Evolutionary conservation across 2,329 filamentous ascomycete genomes (phyloP).

Genomic region (Diaporthe citriasiana): DNA sequence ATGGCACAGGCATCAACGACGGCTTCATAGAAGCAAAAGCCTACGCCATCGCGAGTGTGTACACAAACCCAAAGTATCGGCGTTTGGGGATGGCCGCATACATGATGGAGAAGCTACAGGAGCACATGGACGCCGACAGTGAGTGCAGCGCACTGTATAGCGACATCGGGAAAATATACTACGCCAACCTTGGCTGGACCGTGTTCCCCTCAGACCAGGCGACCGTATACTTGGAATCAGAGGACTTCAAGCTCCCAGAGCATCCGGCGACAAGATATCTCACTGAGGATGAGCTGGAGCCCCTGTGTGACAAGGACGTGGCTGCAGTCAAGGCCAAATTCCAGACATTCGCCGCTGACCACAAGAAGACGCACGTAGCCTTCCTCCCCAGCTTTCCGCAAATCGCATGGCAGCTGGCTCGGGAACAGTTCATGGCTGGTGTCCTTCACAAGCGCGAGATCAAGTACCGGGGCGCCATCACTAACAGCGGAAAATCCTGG

Average conservation of each 20-base stretch:
- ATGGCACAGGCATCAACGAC: conserved; percentile 43
- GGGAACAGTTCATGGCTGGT: conserved; percentile 49
- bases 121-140: conserved; percentile 52
- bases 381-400: conserved; percentile 51
- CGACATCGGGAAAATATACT: conserved; percentile 52
- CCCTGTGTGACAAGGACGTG: conserved; percentile 49
- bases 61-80: conserved; percentile 53
- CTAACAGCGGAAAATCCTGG: conserved; percentile 48
- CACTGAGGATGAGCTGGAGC: conserved; percentile 44
- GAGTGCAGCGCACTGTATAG: conserved; percentile 55
- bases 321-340: conserved; percentile 47
- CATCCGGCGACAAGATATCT: conserved; percentile 47
- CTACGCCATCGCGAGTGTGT: conserved; percentile 54
- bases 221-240: conserved; percentile 49
- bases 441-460: conserved; percentile 44
- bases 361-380: conserved; percentile 50
- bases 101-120: conserved; percentile 52
- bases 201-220: conserved; percentile 51
- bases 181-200: conserved; percentile 53
- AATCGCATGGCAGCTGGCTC: conserved; percentile 52
- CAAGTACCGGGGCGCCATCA: conserved; percentile 46
- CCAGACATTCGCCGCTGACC: conserved; percentile 44
- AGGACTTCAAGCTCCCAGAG: conserved; percentile 43
- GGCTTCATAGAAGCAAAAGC: conserved; percentile 48
- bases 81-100: conserved; percentile 53